Base-by-base conservation (phyloP, 208 protist genomes). In the Leishmania tarentolae region DNA sequence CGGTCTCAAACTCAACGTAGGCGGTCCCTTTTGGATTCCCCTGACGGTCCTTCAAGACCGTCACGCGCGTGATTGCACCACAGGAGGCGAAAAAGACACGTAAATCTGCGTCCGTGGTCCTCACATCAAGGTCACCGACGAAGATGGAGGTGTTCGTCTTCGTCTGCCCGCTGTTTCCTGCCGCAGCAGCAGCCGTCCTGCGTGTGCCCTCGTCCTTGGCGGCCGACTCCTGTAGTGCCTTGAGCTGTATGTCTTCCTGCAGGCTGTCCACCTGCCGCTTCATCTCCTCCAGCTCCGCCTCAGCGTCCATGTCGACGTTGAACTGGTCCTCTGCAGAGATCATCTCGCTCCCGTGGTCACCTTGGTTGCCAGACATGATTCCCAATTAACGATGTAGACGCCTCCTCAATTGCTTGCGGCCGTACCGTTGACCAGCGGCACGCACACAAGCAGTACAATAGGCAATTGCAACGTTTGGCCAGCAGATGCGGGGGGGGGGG, bases 1-100 rank as follows among this genome's bases (percentile, higher is more conserved):
- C 84, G 1, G 87, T 90, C n/a, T 94, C 93, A 75, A 99, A 99
- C 83, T 99, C 94, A 42, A 98, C 88, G 86, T 99, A 99, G 17
- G 96, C 95, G 42, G 78, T 98, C 40, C 98, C 98, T 81, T 98
- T 99, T 13, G 94, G 95, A 75, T 97, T 91, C 19, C 95, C 92
- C 42, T 97, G 97, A 37, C 91, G 92, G 83, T 99, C 96, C 61
- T 91, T 90, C 75, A 99, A 86, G 75, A 99, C 92, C 35, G 96
- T 99, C 13, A 99, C 86, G 21, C 96, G 93, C 40, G 88, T 88
- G 75, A 99, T 96, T 42, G 92, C 81, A 13, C 98, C 98, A 83
- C 94, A 98, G 46, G 88, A 76, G 59, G 80, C 81, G 78, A 99
- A 99, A 84, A 98, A 98, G 73, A 93, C 86, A 74, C 97, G 94